Percentiles rank a stretch among this genome's conserved stretches.
phyloP scores from a whole-genome alignment of 2,329 filamentous ascomycete genomes.

The Tolypocladium ophioglossoides region DNA sequence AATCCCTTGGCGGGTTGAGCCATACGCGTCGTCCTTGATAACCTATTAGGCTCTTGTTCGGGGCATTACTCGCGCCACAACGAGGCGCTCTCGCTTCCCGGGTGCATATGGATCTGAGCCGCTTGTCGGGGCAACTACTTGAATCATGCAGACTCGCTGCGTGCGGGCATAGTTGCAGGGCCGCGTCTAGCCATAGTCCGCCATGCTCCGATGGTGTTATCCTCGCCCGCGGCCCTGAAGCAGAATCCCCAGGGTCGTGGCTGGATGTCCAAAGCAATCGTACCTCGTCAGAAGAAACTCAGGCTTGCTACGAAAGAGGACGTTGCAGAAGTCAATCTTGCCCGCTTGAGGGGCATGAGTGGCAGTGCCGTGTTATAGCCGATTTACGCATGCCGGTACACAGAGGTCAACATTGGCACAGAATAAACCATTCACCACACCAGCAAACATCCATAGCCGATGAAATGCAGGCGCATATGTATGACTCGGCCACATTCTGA shows the following conservation, averaged over 20 bases:
- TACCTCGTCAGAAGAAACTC: not conserved
- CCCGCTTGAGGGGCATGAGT: too few relatives aligned
- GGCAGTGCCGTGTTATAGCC: not conserved
- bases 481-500: not conserved
- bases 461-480: not conserved
- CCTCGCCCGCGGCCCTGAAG: not conserved
- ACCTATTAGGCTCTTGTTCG: not conserved
- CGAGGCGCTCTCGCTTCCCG: not conserved
- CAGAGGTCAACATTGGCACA: not conserved
- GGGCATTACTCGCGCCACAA: not conserved
- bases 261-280: not conserved
- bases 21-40: not conserved
- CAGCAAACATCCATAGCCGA: not conserved
- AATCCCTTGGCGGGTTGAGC: constrained; percentile 60
- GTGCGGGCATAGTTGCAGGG: not conserved
- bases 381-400: not conserved
- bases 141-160: not conserved
- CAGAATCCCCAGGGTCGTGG: too few relatives aligned
- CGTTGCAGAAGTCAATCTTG: not conserved
- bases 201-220: not conserved
- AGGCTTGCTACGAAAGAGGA: not conserved
- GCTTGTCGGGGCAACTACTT: too few relatives aligned
- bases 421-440: not conserved
- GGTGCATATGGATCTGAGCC: not conserved
- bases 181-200: not conserved